phyloP scores from a whole-genome alignment of 2,329 filamentous ascomycete species.

The Verticillium isaacii region DNA sequence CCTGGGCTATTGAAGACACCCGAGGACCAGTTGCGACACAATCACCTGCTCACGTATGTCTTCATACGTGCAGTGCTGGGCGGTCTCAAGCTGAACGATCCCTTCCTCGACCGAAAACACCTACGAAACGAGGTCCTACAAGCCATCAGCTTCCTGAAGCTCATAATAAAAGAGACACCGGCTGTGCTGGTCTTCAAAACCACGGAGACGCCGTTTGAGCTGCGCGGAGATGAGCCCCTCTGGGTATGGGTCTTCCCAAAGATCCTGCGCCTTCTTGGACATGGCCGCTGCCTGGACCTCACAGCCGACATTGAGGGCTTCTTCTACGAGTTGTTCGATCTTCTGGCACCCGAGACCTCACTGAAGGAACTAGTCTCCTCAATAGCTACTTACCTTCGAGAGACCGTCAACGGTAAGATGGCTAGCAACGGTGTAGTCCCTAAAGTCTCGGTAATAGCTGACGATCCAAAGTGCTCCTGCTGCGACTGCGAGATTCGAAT shows the following conservation, averaged over 20 bases:
- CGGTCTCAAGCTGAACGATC: constrained; percentile 61
- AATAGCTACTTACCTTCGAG: constrained; percentile 45
- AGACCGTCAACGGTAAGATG: constrained; percentile 39
- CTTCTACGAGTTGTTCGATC: constrained; percentile 42
- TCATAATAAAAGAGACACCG: constrained; percentile 72
- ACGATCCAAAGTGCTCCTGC: constrained; percentile 18
- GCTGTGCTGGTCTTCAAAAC: constrained; percentile 50
- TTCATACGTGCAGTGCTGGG: constrained; percentile 77
- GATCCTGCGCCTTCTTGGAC: constrained; percentile 52
- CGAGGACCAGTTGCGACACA: constrained; percentile 67
- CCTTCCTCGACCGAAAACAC: constrained; percentile 54
- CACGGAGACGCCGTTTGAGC: constrained; percentile 38
- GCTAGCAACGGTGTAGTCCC: background rate
- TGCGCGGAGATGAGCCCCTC: constrained; percentile 54
- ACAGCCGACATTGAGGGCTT: constrained; percentile 48
- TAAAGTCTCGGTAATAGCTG: background rate
- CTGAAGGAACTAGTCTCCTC: constrained; percentile 43
- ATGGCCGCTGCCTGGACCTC: constrained; percentile 41
- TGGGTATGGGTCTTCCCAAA: constrained; percentile 62
- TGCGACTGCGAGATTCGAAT: constrained; percentile 27
- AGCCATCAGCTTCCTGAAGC: constrained; percentile 71
- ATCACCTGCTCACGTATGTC: constrained; percentile 81
- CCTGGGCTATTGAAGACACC: constrained; percentile 51
- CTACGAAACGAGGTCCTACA: constrained; percentile 59
- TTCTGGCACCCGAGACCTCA: constrained; percentile 34